Evolutionary conservation across 768 basidiomycete genomes (phyloP).

Genomic region (Galerina sulciceps): DNA sequence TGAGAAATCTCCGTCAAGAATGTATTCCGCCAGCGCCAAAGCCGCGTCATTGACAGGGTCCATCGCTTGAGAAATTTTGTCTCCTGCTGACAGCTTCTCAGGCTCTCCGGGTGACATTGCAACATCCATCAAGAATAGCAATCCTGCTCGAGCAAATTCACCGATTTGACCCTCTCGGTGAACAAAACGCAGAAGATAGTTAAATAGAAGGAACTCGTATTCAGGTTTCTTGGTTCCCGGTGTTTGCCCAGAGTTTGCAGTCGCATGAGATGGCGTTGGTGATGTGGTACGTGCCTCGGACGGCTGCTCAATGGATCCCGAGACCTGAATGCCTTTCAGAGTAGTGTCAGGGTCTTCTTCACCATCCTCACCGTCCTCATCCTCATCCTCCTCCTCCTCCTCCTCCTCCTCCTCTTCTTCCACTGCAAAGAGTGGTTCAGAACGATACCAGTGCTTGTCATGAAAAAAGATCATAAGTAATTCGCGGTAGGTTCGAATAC

Average conservation of each 20-base stretch:
- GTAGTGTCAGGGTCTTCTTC: slow-evolving; percentile 42
- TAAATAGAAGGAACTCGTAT: slow-evolving; percentile 95
- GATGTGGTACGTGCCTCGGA: slow-evolving; percentile 42
- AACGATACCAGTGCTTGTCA: slow-evolving; percentile 86
- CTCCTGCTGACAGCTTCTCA: slow-evolving; percentile 41
- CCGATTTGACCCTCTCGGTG: slow-evolving; percentile 94
- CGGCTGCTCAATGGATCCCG: slow-evolving; percentile 4
- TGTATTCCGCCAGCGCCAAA: slow-evolving; percentile 88
- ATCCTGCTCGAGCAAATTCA: slow-evolving; percentile 89
- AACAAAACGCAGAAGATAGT: slow-evolving; percentile 92
- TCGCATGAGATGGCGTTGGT: slow-evolving; percentile 64
- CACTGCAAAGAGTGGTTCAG: slow-evolving; percentile 74
- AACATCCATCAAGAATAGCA: slow-evolving; percentile 94
- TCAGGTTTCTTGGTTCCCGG: slow-evolving; percentile 68
- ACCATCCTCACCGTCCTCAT: slow-evolving; percentile 60
- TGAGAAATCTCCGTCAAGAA: slow-evolving; percentile 97
- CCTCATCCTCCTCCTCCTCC: slow-evolving; percentile 51
- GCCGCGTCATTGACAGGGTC: slow-evolving; percentile 88
- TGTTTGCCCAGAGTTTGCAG: slow-evolving; percentile 52
- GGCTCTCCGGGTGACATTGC: slow-evolving; percentile 84
- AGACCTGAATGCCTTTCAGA: slow-evolving; percentile 21
- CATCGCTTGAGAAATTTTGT: slow-evolving; percentile 31
- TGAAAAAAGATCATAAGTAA: slow-evolving; percentile 97
- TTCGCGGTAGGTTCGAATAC: slow-evolving; percentile 87
- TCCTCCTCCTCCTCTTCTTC: slow-evolving; percentile 79